Percentiles rank a stretch among this genome's conserved stretches.
Evolutionary conservation across 139 green algal species (phyloP).

Genomic region (Chlorella vulgaris): DNA sequence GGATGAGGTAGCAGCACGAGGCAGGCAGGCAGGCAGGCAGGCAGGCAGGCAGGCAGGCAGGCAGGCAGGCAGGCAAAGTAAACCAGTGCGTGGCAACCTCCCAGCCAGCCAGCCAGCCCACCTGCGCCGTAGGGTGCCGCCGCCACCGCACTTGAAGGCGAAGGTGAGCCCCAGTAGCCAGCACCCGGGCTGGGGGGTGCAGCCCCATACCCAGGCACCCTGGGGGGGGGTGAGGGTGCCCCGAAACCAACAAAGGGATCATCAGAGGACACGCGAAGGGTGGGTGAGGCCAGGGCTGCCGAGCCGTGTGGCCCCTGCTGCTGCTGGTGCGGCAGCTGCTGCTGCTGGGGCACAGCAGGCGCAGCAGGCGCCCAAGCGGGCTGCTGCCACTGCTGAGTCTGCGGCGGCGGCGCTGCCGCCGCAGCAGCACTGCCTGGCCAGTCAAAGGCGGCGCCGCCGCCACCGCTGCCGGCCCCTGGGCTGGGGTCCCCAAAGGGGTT

Average conservation of each 20-base stretch:
- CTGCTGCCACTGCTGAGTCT: constrained; percentile 13
- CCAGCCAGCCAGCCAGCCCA: neutral
- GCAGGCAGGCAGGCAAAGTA: too few relatives aligned
- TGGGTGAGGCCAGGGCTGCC: neutral
- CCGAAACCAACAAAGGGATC: constrained; percentile 24
- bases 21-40: too few relatives aligned
- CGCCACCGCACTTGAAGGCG: too few relatives aligned
- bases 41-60: too few relatives aligned
- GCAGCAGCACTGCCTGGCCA: neutral
- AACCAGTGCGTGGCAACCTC: too few relatives aligned
- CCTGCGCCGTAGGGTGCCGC: neutral
- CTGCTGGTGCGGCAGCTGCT: constrained; percentile 16
- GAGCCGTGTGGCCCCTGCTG: too few relatives aligned
- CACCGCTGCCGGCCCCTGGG: neutral
- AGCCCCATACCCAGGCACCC: too few relatives aligned
- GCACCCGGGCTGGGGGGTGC: neutral
- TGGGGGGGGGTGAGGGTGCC: constrained; percentile 9
- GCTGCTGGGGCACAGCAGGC: neutral
- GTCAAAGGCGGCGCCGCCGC: neutral
- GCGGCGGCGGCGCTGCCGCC: neutral
- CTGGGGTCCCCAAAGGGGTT: constrained; percentile 28
- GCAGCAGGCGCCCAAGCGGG: neutral
- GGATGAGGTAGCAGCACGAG: neutral
- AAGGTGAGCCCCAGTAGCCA: neutral
- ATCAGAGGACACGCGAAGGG: constrained; percentile 2